Evolutionary conservation across 352 stramenopile species (phyloP), one percentile per base, ranked within the genome.

Genomic region (Globisporangium acanthophoron): DNA sequence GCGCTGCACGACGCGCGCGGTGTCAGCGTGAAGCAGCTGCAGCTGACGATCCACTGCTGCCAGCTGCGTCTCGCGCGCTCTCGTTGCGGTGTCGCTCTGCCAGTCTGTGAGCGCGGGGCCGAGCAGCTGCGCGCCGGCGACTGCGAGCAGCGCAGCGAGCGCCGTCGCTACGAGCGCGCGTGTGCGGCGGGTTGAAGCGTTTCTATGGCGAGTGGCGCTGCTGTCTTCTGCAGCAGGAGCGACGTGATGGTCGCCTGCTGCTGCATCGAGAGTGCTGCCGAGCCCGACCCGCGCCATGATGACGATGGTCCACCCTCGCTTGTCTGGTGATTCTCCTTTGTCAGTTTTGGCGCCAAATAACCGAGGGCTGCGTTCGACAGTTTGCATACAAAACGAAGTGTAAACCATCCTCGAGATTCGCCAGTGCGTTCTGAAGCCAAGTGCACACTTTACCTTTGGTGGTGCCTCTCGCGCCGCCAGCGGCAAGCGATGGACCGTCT

Each of bases 21-120:
- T 66, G 50, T 62, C 60, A 6, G 45, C 40, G 8, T 35, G 31
- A 12, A 66, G 43, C 39, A 61, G 18, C 29, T 52, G 40, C 3
- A 58, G 33, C 7, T 18, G 24, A 41, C 21, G 47, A 12, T 66
- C 54, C 0, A 66, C 3, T 1, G 29, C 18, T 15, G 40, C 29
- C 8, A 66, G 35, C 24, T 61, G 54, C 9, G 9, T 2, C 3
- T 61, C 33, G 37, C 54, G 7, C 16, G 47, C 15, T 16, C 52
- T 5, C 12, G 46, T 20, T 7, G 24, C n/a, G 24, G 58, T 40
- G 35, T 55, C 43, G n/a, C 47, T 61, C 31, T 57, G 60, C 60
- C 60, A 66, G 13, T n/a, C 29, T 31, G 45, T 37, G 20, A 66
- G 39, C 11, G 54, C 31, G 0, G 60, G 48, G 13, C 39, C 54